Conservation (phyloP, 2,329 filamentous ascomycete species). For the Fusarium chlamydosporum region DNA sequence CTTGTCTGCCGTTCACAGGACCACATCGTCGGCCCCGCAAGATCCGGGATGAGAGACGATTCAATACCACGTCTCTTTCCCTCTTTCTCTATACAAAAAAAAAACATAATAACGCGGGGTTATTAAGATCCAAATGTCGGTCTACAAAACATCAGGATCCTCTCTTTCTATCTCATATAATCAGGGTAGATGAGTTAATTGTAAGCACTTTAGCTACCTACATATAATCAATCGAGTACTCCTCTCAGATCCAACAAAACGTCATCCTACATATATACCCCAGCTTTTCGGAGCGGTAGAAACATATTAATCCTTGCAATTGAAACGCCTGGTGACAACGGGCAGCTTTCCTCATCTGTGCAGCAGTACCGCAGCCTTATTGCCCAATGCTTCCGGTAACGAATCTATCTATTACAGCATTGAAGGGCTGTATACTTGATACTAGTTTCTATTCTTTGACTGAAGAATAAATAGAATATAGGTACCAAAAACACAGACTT, state of each 20-base stretch:
- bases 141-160: neutral
- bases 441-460: too few relatives aligned
- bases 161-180: neutral
- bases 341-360: conserved; percentile 6
- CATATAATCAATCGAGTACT: neutral
- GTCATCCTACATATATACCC: conserved; percentile 30
- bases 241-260: conserved; percentile 6
- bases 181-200: conserved; percentile 3
- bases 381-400: conserved; percentile 11
- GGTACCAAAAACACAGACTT: neutral
- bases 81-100: neutral
- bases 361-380: conserved; percentile 28
- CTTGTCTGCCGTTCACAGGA: conserved; percentile 7
- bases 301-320: conserved; percentile 9
- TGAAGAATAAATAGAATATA: neutral
- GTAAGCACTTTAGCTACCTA: neutral
- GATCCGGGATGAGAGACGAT: neutral
- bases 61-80: neutral
- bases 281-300: conserved; percentile 18
- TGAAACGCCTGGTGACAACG: conserved; percentile 20
- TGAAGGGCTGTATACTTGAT: neutral
- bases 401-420: neutral
- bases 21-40: conserved; percentile 1
- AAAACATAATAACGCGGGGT: neutral
- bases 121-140: neutral